Evolutionary conservation across 75 land plant genomes (phyloP), one percentile per base, ranked within the genome.

Genomic region (Azolla pinnata): DNA sequence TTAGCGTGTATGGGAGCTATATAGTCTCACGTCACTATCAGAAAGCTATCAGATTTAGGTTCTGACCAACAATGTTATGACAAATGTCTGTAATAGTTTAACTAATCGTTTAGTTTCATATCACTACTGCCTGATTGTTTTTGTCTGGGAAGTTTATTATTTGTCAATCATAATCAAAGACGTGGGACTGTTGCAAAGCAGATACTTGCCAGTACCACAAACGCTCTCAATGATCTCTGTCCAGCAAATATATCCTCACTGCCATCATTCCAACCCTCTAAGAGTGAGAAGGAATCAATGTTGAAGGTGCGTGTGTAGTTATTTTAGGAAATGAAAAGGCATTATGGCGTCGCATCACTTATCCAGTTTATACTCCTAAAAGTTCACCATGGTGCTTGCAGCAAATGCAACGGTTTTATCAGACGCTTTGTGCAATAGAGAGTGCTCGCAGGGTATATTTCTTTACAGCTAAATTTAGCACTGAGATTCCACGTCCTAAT

Each of bases 331-430:
- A 38, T 7, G 14, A 8, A 14, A 38, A 8, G 42, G n/a, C n/a
- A n/a, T n/a, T n/a, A n/a, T n/a, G n/a, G n/a, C n/a, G n/a, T n/a
- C n/a, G n/a, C n/a, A n/a, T n/a, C n/a, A n/a, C n/a, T n/a, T n/a
- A n/a, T n/a, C n/a, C n/a, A n/a, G n/a, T n/a, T n/a, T n/a, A n/a
- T n/a, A n/a, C n/a, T n/a, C n/a, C n/a, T n/a, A n/a, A n/a, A n/a
- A n/a, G n/a, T n/a, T n/a, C n/a, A n/a, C n/a, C n/a, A n/a, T n/a
- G n/a, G n/a, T n/a, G n/a, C n/a, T n/a, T n/a, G 14, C 47, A 71
- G 74, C 45, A 54, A 49, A 35, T 71, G 48, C 62, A 58, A 33
- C 27, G 52, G 29, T 65, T 71, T 38, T 58, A 71, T 42, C 29
- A 51, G 9, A 50, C 69, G 14, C 63, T 71, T 57, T 21, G 63